Base-by-base conservation (phyloP, 192 early-diverging fungal species). In the Coemansia sp. region DNA sequence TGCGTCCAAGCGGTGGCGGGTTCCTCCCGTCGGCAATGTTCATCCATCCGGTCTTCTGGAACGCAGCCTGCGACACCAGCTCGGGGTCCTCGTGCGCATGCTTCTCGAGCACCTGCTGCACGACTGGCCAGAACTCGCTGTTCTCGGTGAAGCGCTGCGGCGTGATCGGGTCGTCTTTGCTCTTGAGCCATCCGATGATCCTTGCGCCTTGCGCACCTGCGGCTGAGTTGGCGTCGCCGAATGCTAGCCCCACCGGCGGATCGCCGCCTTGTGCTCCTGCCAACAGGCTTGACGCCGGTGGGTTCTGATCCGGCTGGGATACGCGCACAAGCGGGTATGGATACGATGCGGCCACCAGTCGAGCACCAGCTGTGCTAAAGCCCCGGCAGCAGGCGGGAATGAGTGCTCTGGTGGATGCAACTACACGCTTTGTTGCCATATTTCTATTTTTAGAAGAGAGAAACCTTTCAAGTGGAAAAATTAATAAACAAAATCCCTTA, bases 41-140 rank as follows among this genome's bases (percentile, higher is more conserved):
- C 70, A 82, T 63, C 79, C 79, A 82, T 19, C 79, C 79, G 41
- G 46, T 66, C 65, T 82, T 82, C 33, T 76, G 70, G 53, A 62
- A 76, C 59, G 70, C 74, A 4, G 79, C 79, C 65, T 66, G 71
- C 20, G 79, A 66, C 65, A 73, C 70, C 65, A 82, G 67, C 70
- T 76, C 79, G 3, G 79, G 79, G 36, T 82, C 79, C 62, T 70
- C 65, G 58, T 82, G 79, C 17, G 74, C 79, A 29, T 76, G 63
- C 61, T 76, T 49, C 52, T 48, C 66, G 13, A 82, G 32, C 22
- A 76, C 68, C 22, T 59, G 9, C 20, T 57, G 46, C n/a, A 82
- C 71, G 29, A 57, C 52, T 9, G 70, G 57, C 70, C 70, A 73
- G 59, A 82, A 82, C 60, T 45, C 38, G 5, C 25, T 38, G 69